Base-by-base conservation (phyloP, 768 basidiomycete species). In the Clitopilus passeckerianus region DNA sequence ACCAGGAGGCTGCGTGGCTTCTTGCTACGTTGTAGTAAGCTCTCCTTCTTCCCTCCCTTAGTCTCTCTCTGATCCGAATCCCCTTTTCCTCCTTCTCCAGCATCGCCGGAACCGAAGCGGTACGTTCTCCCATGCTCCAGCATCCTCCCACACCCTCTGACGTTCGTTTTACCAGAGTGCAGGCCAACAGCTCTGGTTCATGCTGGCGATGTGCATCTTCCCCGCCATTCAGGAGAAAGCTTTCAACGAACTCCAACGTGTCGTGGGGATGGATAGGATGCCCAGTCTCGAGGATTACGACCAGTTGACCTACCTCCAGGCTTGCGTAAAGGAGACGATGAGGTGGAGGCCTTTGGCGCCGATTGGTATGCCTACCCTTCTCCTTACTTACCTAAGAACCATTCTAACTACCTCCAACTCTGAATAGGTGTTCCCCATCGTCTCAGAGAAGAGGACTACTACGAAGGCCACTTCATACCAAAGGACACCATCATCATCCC, bases 401-500 rank as follows among this genome's bases (percentile, higher is more conserved):
- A 7, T 30, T 30, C 27, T 30, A 30, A 30, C 27, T 7, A 30
- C n/a, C n/a, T n/a, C n/a, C n/a, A 30, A 30, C 27, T 30, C 27
- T 30, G 27, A 9, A n/a, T 35, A 58, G 67, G 18, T 34, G 65
- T 60, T 1, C 69, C 68, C 5, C 70, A 68, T 20, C 60, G 59
- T 9, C 66, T 70, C 23, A 70, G 63, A 1, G 46, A 68, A 58
- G 71, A 74, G 52, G 72, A 73, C 35, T 65, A 57, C 57, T 74
- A 73, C 53, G 61, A 70, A 15, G 72, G 71, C 0, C 62, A 66
- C 59, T 62, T 64, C 52, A 66, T 74, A 5, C 69, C 70, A 5
- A 66, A 66, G 50, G 71, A 68, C 4, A 65, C 73, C 6, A 67
- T 68, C 34, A 61, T 66, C 34, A 54, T 70, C 37, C 61, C 62